Base-by-base conservation (phyloP, 768 basidiomycete genomes). In the Psilocybe tampanensis region DNA sequence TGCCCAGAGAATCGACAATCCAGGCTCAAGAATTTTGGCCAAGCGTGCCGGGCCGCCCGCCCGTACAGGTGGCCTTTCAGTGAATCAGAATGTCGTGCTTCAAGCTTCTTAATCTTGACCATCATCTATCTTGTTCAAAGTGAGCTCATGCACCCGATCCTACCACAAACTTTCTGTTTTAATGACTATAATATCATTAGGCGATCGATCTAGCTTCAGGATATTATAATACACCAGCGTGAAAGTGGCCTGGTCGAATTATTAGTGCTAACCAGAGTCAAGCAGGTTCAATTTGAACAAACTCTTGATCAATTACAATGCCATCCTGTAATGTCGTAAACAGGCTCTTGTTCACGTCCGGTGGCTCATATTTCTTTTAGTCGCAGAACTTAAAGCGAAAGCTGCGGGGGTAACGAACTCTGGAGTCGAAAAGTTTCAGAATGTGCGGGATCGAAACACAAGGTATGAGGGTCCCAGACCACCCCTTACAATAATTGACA, bases 341-440 rank as follows among this genome's bases (percentile, higher is more conserved):
- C n/a, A 47, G 33, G 17, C 15, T 47, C 47, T 29, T 21, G 44
- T 55, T 52, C 8, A 54, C 44, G 43, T 18, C 26, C 43, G 19
- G 17, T 7, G n/a, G 29, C 47, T 60, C 34, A 58, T 32, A 45
- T 39, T 21, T 47, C 47, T 33, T 15, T 39, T 58, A 86, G 85
- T 88, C 55, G 83, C 86, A 53, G 88, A 89, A 44, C 69, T 90
- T 49, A 88, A 87, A 67, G 81, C 81, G 39, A 85, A 83, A 62
- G 89, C 89, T 9, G 68, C 70, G 19, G 85, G 82, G 55, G 85
- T 78, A n/a, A 86, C 86, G 55, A 82, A 84, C 66, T 76, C 77
- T 1, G 71, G 81, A 17, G 76, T 83, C 15, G 73, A 76, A 56
- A 85, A 79, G 65, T 51, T 84, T 51, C 75, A 80, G 58, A 76